Evolutionary conservation across 768 basidiomycete genomes (phyloP).

Genomic region (Tylopilus rubrobrunneus): DNA sequence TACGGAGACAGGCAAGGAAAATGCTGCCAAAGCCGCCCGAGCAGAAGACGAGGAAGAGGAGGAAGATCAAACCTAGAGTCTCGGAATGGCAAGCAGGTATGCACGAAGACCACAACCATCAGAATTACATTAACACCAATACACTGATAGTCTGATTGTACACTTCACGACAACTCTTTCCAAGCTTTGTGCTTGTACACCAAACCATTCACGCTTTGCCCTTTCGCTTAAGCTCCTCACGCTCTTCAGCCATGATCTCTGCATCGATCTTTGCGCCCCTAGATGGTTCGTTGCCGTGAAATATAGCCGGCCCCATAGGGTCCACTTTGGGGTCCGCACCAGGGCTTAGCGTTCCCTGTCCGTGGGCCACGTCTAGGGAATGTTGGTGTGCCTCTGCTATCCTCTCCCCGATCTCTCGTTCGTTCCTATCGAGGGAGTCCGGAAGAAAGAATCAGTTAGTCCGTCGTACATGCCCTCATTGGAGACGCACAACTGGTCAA

Average conservation of each 20-base stretch:
- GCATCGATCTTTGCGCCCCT: constrained; percentile 57
- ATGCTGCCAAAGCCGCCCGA: constrained; percentile 36
- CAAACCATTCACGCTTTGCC: constrained; percentile 27
- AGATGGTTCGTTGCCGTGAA: constrained; percentile 56
- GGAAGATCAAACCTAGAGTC: constrained; percentile 25
- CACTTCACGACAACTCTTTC: not conserved
- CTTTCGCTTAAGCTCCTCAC: constrained; percentile 44
- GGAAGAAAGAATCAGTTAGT: not conserved
- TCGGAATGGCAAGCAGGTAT: not conserved
- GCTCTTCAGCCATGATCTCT: constrained; percentile 50
- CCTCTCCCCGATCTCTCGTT: constrained; percentile 40
- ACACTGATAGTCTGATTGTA: not conserved
- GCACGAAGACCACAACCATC: not conserved
- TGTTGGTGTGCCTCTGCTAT: constrained; percentile 32
- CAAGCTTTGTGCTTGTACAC: not conserved
- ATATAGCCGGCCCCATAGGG: constrained; percentile 45
- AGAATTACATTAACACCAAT: not conserved
- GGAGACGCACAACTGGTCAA: constrained; percentile 12
- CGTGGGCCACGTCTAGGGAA: constrained; percentile 24
- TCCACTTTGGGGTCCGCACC: constrained; percentile 35
- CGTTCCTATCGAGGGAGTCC: constrained; percentile 30
- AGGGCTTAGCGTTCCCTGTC: constrained; percentile 27
- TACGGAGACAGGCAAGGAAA: constrained; percentile 59
- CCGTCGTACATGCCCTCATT: not conserved
- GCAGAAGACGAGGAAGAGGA: constrained; percentile 44